Evolutionary conservation across 305 asterid species (phyloP).

Genomic region (Nicotiana rustica): DNA sequence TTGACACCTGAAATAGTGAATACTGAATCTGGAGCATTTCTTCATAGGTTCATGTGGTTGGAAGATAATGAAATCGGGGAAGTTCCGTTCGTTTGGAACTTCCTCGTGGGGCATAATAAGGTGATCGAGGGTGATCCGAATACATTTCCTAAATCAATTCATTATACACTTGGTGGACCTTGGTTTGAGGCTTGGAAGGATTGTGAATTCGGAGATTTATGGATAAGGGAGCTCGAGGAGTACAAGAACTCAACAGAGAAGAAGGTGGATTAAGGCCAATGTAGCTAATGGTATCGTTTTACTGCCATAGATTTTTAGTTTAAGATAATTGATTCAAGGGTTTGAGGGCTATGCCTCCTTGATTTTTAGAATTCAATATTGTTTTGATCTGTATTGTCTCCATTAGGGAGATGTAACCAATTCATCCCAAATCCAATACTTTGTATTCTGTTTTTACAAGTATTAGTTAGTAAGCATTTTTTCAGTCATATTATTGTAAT

Average conservation of each 20-base stretch:
- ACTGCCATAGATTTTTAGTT: neutral
- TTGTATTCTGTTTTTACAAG: neutral
- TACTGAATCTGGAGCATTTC: constrained; percentile 76
- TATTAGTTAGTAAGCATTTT: neutral
- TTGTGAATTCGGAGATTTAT: constrained; percentile 86
- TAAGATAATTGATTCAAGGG: constrained; percentile 27
- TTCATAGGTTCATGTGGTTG: constrained; percentile 93
- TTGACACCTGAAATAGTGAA: constrained; percentile 82
- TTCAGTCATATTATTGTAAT: neutral
- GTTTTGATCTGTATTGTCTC: neutral
- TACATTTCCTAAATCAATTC: constrained; percentile 78
- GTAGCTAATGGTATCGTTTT: constrained; percentile 29
- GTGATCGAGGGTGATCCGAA: constrained; percentile 63
- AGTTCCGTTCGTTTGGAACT: constrained; percentile 87
- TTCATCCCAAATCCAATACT: neutral
- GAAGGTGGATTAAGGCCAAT: constrained; percentile 45
- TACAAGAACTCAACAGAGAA: constrained; percentile 46
- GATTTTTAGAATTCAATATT: constrained; percentile 19
- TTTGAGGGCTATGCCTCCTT: neutral
- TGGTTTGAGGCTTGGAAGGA: constrained; percentile 97
- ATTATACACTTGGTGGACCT: constrained; percentile 92
- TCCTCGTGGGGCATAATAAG: constrained; percentile 82
- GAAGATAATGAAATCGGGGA: constrained; percentile 81
- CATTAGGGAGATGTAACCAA: neutral
- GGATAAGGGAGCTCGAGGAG: constrained; percentile 86